Evolutionary conservation across 495 filamentous ascomycete genomes (phyloP).

Genomic region (Neurospora tetrasperma): DNA sequence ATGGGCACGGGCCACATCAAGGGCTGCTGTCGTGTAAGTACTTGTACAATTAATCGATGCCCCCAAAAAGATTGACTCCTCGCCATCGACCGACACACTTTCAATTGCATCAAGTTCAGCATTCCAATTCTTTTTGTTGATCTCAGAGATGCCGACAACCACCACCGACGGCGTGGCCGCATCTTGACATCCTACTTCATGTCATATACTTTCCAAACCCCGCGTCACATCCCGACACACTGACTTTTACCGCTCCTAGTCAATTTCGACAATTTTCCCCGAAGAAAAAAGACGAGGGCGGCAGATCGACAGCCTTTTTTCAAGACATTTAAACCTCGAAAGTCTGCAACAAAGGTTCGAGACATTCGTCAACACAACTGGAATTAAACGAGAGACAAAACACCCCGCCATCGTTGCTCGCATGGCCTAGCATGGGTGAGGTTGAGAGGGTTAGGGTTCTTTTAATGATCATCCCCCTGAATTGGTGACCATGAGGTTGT

Average conservation of each 20-base stretch:
- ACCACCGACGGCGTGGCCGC: neutral
- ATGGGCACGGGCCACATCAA: neutral
- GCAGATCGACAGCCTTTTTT: neutral
- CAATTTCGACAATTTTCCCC: neutral
- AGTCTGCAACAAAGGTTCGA: neutral
- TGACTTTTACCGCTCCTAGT: neutral
- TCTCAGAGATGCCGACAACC: neutral
- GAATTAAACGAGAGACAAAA: neutral
- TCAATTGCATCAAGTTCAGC: neutral
- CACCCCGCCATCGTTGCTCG: neutral
- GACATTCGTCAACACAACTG: neutral
- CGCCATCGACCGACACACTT: neutral
- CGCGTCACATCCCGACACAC: neutral
- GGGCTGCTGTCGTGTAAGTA: neutral
- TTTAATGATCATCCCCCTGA: neutral
- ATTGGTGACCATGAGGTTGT: neutral
- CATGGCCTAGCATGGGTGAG: neutral
- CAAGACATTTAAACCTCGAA: neutral
- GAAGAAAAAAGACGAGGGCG: neutral
- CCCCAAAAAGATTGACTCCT: neutral
- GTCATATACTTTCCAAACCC: neutral
- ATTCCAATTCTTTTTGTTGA: neutral
- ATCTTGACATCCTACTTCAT: neutral
- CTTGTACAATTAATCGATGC: neutral
- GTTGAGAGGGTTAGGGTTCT: neutral